These are phyloP conservation scores for Excoecaria agallocha DNA, from an alignment of 345 rosid genomes.

Conservation along the genomic window DNA sequence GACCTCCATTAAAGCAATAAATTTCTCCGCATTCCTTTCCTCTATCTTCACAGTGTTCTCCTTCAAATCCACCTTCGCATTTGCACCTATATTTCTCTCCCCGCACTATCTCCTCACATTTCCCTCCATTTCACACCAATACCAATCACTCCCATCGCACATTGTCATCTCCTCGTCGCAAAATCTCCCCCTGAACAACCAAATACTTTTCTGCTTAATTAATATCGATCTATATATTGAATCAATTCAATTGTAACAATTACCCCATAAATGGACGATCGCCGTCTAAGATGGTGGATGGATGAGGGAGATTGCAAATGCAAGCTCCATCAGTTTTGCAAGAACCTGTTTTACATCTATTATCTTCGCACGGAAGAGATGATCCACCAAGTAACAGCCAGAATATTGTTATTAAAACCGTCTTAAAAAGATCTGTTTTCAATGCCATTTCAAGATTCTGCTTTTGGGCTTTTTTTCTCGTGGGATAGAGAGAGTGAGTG, in stretches of 20 bases:
- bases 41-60: neutral
- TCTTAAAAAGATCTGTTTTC: neutral
- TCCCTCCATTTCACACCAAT: slow-evolving; percentile 2
- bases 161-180: neutral
- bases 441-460: neutral
- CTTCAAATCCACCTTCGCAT: neutral
- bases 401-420: neutral
- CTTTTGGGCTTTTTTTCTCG: neutral
- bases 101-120: slow-evolving; percentile 1
- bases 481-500: neutral
- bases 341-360: neutral
- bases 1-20: neutral
- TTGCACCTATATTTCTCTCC: neutral
- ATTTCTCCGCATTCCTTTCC: neutral
- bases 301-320: slow-evolving; percentile 1
- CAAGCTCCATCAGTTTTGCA: neutral
- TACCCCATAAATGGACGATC: neutral
- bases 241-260: neutral
- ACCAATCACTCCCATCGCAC: neutral
- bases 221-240: too few species aligned
- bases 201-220: too few species aligned
- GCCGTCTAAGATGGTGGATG: neutral
- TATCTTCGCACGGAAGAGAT: neutral
- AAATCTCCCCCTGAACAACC: neutral
- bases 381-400: neutral